Evolutionary conservation across 305 asterid genomes (phyloP).

Genomic region (Fraxinus albicans): DNA sequence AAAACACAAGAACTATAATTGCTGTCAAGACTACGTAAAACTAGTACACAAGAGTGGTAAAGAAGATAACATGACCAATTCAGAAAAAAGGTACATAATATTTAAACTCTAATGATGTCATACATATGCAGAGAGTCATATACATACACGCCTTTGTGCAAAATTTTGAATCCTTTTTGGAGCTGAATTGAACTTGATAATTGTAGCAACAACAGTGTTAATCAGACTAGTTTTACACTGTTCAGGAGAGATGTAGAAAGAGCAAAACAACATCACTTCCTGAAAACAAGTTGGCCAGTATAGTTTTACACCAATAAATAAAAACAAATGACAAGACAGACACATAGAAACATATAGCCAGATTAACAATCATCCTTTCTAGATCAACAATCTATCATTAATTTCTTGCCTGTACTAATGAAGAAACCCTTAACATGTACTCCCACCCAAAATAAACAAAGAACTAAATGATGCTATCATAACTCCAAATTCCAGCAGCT

Average conservation of each 20-base stretch:
- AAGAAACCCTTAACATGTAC: neutral
- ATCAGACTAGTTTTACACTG: neutral
- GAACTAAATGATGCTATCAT: neutral
- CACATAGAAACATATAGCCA: neutral
- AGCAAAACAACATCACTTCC: neutral
- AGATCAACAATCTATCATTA: neutral
- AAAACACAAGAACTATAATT: neutral
- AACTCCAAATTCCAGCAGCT: neutral
- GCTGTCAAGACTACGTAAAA: neutral
- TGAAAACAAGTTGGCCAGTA: neutral
- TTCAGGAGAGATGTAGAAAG: neutral
- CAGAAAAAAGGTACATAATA: neutral
- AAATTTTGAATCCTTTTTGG: neutral
- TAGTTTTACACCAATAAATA: neutral
- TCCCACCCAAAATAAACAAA: neutral
- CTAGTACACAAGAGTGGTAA: neutral
- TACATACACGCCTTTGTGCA: neutral
- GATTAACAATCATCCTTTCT: neutral
- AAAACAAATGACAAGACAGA: neutral
- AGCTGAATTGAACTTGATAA: neutral
- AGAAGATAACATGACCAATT: neutral
- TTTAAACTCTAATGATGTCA: neutral
- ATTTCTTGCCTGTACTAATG: neutral
- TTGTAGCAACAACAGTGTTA: neutral
- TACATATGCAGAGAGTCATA: neutral